phyloP scores from a whole-genome alignment of 2,329 filamentous ascomycete genomes.

The Neopestalotiopsis clavispora region DNA sequence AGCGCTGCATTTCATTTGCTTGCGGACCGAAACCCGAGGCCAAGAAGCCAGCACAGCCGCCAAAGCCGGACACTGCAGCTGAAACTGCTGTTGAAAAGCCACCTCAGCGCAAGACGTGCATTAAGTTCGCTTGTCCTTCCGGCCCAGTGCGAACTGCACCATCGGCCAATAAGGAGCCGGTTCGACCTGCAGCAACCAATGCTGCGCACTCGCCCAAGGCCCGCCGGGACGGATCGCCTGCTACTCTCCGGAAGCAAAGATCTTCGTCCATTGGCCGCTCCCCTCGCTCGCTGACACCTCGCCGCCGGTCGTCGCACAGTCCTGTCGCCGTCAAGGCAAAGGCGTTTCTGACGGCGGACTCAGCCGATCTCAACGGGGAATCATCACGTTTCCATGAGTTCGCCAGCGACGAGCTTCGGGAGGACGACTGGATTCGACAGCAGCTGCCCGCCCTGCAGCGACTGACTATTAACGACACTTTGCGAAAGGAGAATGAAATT shows the following conservation, averaged over 20 bases:
- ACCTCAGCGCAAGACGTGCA: slow-evolving; percentile 60
- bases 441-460: slow-evolving; percentile 69
- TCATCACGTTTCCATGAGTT: slow-evolving; percentile 85
- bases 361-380: slow-evolving; percentile 56
- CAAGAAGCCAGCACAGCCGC: slow-evolving; percentile 46
- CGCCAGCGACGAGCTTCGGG: slow-evolving; percentile 78
- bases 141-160: slow-evolving; percentile 50
- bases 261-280: slow-evolving; percentile 35
- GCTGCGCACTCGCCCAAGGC: slow-evolving; percentile 20
- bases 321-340: slow-evolving; percentile 42
- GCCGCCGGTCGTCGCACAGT: slow-evolving; percentile 43
- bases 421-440: slow-evolving; percentile 88
- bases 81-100: slow-evolving; percentile 42
- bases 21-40: slow-evolving; percentile 70
- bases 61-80: slow-evolving; percentile 34
- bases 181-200: slow-evolving; percentile 18
- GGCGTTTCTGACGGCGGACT: slow-evolving; percentile 57
- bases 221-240: slow-evolving; percentile 27
- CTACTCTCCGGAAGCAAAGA: slow-evolving; percentile 31
- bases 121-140: slow-evolving; percentile 77
- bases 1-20: slow-evolving; percentile 91
- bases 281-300: slow-evolving; percentile 35
- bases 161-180: slow-evolving; percentile 37
- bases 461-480: slow-evolving; percentile 86
- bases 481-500: slow-evolving; percentile 88